Percentiles rank a stretch among this genome's conserved stretches.
Evolutionary conservation across 2,329 filamentous ascomycete species (phyloP).

Genomic region (Phaeomoniella chlamydospora): DNA sequence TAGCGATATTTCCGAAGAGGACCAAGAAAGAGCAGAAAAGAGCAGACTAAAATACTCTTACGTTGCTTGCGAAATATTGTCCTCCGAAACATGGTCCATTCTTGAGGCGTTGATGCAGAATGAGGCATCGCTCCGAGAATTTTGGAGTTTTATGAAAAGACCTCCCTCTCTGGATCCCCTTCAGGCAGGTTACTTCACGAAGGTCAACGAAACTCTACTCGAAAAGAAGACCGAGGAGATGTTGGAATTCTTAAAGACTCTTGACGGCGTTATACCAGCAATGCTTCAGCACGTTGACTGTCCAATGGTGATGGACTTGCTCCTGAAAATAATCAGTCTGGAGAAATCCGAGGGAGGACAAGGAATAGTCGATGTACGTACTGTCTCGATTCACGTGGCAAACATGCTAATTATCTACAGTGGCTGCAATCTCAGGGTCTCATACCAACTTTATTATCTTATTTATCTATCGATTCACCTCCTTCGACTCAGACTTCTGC

Average conservation of each 20-base stretch:
- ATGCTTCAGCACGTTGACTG: conserved; percentile 92
- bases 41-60: conserved; percentile 88
- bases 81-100: conserved; percentile 94
- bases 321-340: conserved; percentile 92
- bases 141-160: conserved; percentile 80
- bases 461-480: conserved; percentile 69
- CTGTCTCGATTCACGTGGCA: conserved; percentile 1
- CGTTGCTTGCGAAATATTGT: conserved; percentile 81
- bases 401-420: conserved; percentile 26
- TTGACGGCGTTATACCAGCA: conserved; percentile 68
- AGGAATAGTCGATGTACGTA: conserved; percentile 77
- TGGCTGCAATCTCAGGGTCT: conserved; percentile 87
- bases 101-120: conserved; percentile 85
- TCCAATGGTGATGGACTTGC: conserved; percentile 93
- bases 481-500: conserved; percentile 91
- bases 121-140: conserved; percentile 59
- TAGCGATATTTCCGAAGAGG: conserved; percentile 13
- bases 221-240: conserved; percentile 98
- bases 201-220: conserved; percentile 93
- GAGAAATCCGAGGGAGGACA: conserved; percentile 85
- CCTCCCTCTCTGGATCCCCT: conserved; percentile 79
- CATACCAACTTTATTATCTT: conserved; percentile 74
- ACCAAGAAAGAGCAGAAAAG: conserved; percentile 67
- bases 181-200: conserved; percentile 95
- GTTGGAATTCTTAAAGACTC: conserved; percentile 72